phyloP scores from a whole-genome alignment of 2,329 filamentous ascomycete species.

The Daldinia sp. region DNA sequence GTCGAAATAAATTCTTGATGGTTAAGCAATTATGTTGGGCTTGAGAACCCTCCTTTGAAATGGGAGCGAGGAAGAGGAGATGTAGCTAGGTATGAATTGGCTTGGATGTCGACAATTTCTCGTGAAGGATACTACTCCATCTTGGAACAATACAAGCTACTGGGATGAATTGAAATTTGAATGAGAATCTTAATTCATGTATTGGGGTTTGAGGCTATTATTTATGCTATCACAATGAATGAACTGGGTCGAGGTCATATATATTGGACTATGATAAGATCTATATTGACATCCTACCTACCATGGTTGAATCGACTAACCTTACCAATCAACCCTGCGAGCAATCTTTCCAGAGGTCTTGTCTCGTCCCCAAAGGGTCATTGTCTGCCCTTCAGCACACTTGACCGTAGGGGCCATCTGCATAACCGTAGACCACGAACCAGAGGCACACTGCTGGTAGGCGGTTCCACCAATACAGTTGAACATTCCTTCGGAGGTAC shows the following conservation, averaged over 20 bases:
- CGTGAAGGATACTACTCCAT: not conserved
- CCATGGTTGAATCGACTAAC: not conserved
- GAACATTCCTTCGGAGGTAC: slow-evolving; percentile 51
- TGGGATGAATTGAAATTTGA: not conserved
- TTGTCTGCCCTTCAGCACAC: slow-evolving; percentile 48
- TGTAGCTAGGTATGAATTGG: too few relatives aligned
- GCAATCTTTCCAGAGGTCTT: slow-evolving; percentile 18
- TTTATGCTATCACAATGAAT: not conserved
- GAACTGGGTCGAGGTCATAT: not conserved
- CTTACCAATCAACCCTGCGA: slow-evolving; percentile 15
- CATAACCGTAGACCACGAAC: slow-evolving; percentile 49
- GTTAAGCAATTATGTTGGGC: too few relatives aligned
- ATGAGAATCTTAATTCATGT: not conserved
- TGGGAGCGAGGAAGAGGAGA: too few relatives aligned
- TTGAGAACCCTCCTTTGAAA: too few relatives aligned
- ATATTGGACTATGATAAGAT: not conserved
- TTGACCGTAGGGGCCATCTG: slow-evolving; percentile 49
- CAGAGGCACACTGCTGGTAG: slow-evolving; percentile 54
- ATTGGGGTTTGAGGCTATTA: not conserved
- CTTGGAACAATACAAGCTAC: not conserved
- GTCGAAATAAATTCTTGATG: too few relatives aligned
- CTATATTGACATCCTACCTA: not conserved
- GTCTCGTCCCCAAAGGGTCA: slow-evolving; percentile 47
- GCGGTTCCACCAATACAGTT: slow-evolving; percentile 52
- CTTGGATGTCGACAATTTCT: too few relatives aligned